Base-by-base conservation (phyloP, 345 rosid species). In the Excoecaria agallocha region DNA sequence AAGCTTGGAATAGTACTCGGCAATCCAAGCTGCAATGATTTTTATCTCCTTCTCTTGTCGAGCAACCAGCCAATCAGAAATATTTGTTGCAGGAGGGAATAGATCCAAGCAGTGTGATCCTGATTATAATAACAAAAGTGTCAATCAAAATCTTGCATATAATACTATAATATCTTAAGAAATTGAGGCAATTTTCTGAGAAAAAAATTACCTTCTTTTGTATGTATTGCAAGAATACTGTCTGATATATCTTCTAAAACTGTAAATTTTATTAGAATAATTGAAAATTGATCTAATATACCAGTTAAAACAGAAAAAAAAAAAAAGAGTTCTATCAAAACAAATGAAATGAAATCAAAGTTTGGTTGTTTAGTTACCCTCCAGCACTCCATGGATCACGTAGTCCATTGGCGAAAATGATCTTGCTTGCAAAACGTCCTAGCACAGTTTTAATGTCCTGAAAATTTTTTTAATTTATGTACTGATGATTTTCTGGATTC, bases 401-500 rank as follows among this genome's bases (percentile, higher is more conserved):
- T 17, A 87, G 69, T 61, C 90, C 84, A 71, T 85, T 82, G 38
- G 90, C 83, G 68, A 83, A 87, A 11, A 87, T 84, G n/a, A n/a
- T n/a, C n/a, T n/a, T n/a, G n/a, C n/a, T n/a, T n/a, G n/a, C n/a
- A n/a, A n/a, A n/a, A n/a, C 62, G 73, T 66, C 46, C 46, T 1
- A 82, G 87, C 6, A 81, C 77, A 50, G 80, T 72, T 67, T 82
- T 85, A 68, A 84, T 74, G 70, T 82, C 76, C 90, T 85, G 84
- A 12, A 55, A 6, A n/a, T 3, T 55, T 55, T 5, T 19, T 8
- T 19, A 8, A 57, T 82, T 85, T 70, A 84, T 74, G 70, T 81
- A 74, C 90, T 85, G 84, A 12, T 4, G n/a, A n/a, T n/a, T 8
- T 20, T n/a, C 1, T 20, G 1, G n/a, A n/a, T n/a, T n/a, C n/a